Conservation (phyloP, 2,329 filamentous ascomycete genomes). For the Knufia fluminis region DNA sequence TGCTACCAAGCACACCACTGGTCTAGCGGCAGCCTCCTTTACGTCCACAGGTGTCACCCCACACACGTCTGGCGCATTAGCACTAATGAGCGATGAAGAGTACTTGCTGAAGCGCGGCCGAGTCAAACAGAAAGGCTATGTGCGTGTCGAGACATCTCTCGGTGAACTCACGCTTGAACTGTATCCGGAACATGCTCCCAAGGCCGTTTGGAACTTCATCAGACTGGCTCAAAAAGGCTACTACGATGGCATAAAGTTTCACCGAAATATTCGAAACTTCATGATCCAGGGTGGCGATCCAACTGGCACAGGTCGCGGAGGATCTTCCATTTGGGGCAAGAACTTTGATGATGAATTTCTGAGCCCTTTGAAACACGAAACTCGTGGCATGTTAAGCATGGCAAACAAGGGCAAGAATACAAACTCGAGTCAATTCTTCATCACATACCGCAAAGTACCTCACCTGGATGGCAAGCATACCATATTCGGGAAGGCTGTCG, state of each 20-base stretch:
- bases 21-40: conserved; percentile 83
- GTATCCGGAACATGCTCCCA: conserved; percentile 81
- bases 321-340: conserved; percentile 84
- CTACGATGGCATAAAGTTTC: conserved; percentile 73
- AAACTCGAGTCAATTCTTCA: conserved; percentile 91
- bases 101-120: conserved; percentile 89
- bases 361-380: conserved; percentile 73
- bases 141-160: conserved; percentile 74
- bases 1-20: conserved; percentile 81
- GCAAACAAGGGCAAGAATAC: conserved; percentile 98
- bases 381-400: conserved; percentile 77
- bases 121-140: conserved; percentile 85
- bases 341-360: conserved; percentile 92
- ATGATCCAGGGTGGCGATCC: conserved; percentile 98
- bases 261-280: conserved; percentile 89
- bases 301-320: conserved; percentile 83
- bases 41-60: conserved; percentile 91
- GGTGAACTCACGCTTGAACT: conserved; percentile 83
- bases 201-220: conserved; percentile 95
- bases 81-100: conserved; percentile 83
- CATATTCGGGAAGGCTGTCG: conserved; percentile 82
- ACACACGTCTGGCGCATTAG: conserved; percentile 78
- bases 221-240: conserved; percentile 81
- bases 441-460: conserved; percentile 73
- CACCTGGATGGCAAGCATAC: conserved; percentile 95